phyloP scores from a whole-genome alignment of 148 eudicot genomes.

The Silene latifolia region DNA sequence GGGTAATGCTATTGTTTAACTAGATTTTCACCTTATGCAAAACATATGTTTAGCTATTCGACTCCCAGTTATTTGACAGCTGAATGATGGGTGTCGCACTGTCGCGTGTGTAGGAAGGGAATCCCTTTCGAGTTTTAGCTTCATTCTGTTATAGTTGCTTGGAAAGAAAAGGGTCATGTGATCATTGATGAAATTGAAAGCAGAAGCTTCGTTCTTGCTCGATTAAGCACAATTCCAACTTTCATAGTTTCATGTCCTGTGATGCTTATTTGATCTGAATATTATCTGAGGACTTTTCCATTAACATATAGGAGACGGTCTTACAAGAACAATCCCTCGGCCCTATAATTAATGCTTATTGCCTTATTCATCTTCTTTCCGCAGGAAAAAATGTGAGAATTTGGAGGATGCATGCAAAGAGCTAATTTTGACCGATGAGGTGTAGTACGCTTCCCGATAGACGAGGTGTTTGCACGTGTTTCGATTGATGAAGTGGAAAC shows the following conservation, averaged over 20 bases:
- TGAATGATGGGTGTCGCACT: no score
- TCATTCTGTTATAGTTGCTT: not conserved
- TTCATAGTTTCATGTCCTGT: not conserved
- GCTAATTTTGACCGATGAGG: constrained; percentile 84
- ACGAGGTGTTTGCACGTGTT: constrained; percentile 93
- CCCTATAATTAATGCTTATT: no score
- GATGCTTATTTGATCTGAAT: not conserved
- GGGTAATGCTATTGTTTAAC: no score
- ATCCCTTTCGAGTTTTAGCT: not conserved
- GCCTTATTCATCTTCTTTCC: constrained; percentile 9
- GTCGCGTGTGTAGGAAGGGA: not conserved
- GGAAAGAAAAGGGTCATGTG: not conserved
- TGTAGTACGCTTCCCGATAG: constrained; percentile 86
- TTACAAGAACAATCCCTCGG: no score
- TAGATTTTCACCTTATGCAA: no score
- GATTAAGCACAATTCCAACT: not conserved
- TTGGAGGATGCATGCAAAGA: constrained; percentile 93
- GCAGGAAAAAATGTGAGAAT: constrained; percentile 80
- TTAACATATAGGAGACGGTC: no score
- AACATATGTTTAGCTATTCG: no score
- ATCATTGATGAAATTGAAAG: not conserved
- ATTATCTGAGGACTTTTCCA: not conserved
- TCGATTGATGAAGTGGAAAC: constrained; percentile 87
- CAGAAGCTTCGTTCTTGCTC: not conserved
- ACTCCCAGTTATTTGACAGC: no score